These are phyloP conservation scores for Wolfiporia cocos DNA, from an alignment of 1,284 basidiomycete genomes.

Conservation along the genomic window DNA sequence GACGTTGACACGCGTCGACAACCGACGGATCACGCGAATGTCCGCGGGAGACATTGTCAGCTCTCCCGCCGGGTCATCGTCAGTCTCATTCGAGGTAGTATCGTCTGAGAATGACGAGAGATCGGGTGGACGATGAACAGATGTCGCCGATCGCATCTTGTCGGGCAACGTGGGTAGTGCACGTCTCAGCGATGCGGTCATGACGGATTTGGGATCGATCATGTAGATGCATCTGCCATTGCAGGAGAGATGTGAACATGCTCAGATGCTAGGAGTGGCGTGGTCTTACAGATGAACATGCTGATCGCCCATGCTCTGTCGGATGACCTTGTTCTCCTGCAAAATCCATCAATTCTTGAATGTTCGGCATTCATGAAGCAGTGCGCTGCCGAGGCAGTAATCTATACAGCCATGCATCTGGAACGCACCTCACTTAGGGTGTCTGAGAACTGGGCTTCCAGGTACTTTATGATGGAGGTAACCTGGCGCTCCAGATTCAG, in stretches of 20 bases:
- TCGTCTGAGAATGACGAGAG: conserved; percentile 37
- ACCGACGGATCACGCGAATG: conserved; percentile 66
- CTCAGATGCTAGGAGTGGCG: conserved; percentile 2
- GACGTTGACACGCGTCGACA: conserved; percentile 66
- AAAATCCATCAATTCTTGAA: conserved; percentile 7
- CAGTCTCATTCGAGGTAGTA: conserved; percentile 41
- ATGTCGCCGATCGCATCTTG: conserved; percentile 54
- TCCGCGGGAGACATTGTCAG: conserved; percentile 70
- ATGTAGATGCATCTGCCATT: conserved; percentile 67
- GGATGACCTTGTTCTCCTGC: conserved; percentile 79
- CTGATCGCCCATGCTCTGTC: conserved; percentile 79
- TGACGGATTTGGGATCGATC: conserved; percentile 70
- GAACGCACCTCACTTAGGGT: conserved; percentile 73
- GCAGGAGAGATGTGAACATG: conserved; percentile 16
- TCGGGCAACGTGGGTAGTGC: conserved; percentile 40
- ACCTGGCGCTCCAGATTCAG: conserved; percentile 73
- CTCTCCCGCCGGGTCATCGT: conserved; percentile 38
- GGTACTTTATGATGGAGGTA: conserved; percentile 60
- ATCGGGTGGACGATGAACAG: conserved; percentile 48
- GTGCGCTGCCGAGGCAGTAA: background rate
- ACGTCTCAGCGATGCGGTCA: conserved; percentile 43
- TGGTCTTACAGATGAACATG: conserved; percentile 72
- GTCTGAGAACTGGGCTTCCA: conserved; percentile 74
- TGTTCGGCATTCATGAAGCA: background rate
- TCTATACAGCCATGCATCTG: background rate